Evolutionary conservation across 1,284 basidiomycete genomes (phyloP).

Genomic region (Polyporus tsugae): DNA sequence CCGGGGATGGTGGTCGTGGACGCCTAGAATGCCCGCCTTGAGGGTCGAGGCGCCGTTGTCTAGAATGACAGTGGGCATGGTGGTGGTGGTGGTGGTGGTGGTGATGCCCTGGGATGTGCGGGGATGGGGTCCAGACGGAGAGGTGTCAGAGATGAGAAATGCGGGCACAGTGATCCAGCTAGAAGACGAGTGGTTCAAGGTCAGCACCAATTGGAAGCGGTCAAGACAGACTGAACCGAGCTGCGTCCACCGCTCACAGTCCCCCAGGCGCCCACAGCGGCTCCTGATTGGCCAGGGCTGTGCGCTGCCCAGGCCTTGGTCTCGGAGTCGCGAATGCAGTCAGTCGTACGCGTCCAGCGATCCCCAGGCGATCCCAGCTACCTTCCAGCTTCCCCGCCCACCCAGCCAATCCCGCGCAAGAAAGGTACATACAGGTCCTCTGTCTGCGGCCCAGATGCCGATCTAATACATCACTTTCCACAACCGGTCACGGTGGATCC

Average conservation of each 20-base stretch:
- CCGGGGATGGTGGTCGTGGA: constrained; percentile 45
- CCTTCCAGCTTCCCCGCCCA: neutral
- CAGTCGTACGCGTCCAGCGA: neutral
- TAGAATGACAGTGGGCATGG: constrained; percentile 67
- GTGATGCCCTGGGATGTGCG: constrained; percentile 44
- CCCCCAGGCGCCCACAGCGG: neutral
- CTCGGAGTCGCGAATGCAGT: no score
- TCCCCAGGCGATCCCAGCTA: neutral
- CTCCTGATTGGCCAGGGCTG: constrained; percentile 4
- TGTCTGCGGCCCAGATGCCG: neutral
- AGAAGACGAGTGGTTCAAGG: constrained; percentile 18
- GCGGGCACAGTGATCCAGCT: neutral
- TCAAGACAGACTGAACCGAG: neutral
- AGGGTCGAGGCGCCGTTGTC: constrained; percentile 89
- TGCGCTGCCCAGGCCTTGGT: neutral
- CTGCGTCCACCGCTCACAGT: neutral
- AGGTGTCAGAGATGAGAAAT: constrained; percentile 9
- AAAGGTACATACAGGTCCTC: neutral
- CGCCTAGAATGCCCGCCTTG: constrained; percentile 69
- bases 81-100: constrained; percentile 50
- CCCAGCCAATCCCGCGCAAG: neutral
- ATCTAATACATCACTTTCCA: constrained; percentile 18
- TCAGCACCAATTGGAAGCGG: constrained; percentile 22
- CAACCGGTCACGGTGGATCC: neutral
- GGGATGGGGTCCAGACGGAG: constrained; percentile 12